Percentiles rank a stretch among this genome's conserved stretches.
These are phyloP conservation scores for Mytilinidion resinicola DNA, from an alignment of 495 filamentous ascomycete genomes.

Conservation along the genomic window DNA sequence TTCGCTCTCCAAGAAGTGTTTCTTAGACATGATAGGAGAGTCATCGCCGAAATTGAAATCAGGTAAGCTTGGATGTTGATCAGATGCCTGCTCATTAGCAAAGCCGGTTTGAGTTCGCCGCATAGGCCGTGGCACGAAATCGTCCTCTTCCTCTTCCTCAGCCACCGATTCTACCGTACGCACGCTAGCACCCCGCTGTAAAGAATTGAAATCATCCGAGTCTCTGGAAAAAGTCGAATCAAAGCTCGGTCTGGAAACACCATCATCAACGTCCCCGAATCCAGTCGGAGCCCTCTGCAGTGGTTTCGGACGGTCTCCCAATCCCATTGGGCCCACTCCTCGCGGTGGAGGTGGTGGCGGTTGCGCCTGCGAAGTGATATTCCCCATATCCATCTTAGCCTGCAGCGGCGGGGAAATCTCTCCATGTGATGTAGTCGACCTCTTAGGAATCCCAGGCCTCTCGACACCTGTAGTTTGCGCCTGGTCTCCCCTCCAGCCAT, in stretches of 20 bases:
- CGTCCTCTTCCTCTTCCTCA: slow-evolving; percentile 20
- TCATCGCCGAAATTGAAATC: slow-evolving; percentile 13
- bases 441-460: slow-evolving; percentile 9
- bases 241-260: slow-evolving; percentile 17
- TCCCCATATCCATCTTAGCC: slow-evolving; percentile 25
- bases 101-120: slow-evolving; percentile 20
- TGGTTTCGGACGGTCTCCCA: slow-evolving; percentile 10
- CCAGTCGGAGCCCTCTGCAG: slow-evolving; percentile 21
- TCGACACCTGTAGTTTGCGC: slow-evolving; percentile 3
- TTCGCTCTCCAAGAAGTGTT: slow-evolving; percentile 21
- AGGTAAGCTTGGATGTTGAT: slow-evolving; percentile 10
- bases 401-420: slow-evolving; percentile 24
- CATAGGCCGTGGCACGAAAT: slow-evolving; percentile 23
- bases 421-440: slow-evolving; percentile 15
- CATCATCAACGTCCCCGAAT: slow-evolving; percentile 16
- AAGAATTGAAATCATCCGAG: slow-evolving; percentile 13
- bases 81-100: slow-evolving; percentile 5
- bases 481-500: slow-evolving; percentile 6
- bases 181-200: slow-evolving; percentile 1
- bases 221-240: slow-evolving; percentile 20
- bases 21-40: slow-evolving; percentile 14
- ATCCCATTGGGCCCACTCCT: slow-evolving; percentile 21
- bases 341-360: slow-evolving; percentile 14
- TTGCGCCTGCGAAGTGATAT: slow-evolving; percentile 20
- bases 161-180: slow-evolving; percentile 5